A percentile compares a stretch with the other conserved stretches of the same genome.
Evolutionary conservation across 192 early-diverging fungal genomes (phyloP).

Genomic region (Cladochytrium replicatum): DNA sequence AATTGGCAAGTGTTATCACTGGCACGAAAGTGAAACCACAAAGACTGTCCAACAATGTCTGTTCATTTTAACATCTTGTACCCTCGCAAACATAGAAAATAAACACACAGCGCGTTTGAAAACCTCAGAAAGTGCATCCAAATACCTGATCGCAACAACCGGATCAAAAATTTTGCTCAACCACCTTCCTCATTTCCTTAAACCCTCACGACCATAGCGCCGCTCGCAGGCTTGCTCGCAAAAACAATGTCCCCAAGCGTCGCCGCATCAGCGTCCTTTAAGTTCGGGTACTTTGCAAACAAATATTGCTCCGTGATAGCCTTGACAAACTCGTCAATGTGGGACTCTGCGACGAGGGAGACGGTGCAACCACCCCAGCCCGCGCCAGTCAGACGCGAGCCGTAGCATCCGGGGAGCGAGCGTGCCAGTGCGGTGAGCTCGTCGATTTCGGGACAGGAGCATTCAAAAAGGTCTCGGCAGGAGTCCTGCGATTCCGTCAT

Average conservation of each 20-base stretch:
- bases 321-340: constrained; percentile 54
- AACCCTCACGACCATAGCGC: constrained; percentile 21
- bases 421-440: constrained; percentile 41
- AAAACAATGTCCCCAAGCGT: constrained; percentile 28
- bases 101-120: too few relatives aligned
- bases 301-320: too few relatives aligned
- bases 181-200: too few relatives aligned
- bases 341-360: constrained; percentile 54
- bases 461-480: constrained; percentile 74
- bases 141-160: too few relatives aligned
- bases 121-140: too few relatives aligned
- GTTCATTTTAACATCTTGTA: too few relatives aligned
- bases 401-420: constrained; percentile 22
- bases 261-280: background rate
- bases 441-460: constrained; percentile 75
- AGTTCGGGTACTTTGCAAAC: background rate
- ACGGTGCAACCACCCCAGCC: constrained; percentile 92
- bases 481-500: constrained; percentile 84
- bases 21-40: too few relatives aligned
- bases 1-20: too few relatives aligned
- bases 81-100: too few relatives aligned
- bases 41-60: too few relatives aligned
- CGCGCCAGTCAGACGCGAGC: constrained; percentile 84
- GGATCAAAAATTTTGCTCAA: too few relatives aligned
- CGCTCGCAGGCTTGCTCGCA: constrained; percentile 20